phyloP scores from a whole-genome alignment of 2,329 filamentous ascomycete genomes.

The Penicillium glabrum region DNA sequence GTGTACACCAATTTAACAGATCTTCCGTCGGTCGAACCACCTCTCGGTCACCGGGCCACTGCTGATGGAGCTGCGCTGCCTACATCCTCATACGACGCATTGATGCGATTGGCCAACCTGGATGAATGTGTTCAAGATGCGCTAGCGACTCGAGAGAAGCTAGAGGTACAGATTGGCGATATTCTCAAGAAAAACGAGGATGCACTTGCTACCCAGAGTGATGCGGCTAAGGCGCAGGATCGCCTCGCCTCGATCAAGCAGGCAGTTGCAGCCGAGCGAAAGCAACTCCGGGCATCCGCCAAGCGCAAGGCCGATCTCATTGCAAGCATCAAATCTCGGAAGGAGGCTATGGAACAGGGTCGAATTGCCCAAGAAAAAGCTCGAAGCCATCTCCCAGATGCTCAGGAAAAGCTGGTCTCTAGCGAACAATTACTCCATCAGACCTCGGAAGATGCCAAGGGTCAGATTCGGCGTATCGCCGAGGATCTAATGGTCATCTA shows the following conservation, averaged over 20 bases:
- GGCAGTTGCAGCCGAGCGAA: slow-evolving; percentile 63
- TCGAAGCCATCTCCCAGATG: slow-evolving; percentile 62
- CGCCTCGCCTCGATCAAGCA: slow-evolving; percentile 44
- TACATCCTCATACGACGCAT: slow-evolving; percentile 79
- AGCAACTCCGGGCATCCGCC: slow-evolving; percentile 62
- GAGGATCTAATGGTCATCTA: slow-evolving; percentile 79
- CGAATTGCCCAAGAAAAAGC: slow-evolving; percentile 59
- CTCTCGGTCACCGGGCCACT: slow-evolving; percentile 21
- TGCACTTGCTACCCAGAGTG: slow-evolving; percentile 30
- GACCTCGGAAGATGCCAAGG: slow-evolving; percentile 65
- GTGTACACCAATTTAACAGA: slow-evolving; percentile 76
- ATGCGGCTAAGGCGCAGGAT: slow-evolving; percentile 41
- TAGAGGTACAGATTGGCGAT: slow-evolving; percentile 75
- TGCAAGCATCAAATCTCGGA: slow-evolving; percentile 64
- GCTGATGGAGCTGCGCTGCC: slow-evolving; percentile 53
- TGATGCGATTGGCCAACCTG: slow-evolving; percentile 85
- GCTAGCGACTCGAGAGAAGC: slow-evolving; percentile 68
- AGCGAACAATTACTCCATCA: slow-evolving; percentile 57
- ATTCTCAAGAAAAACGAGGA: slow-evolving; percentile 41
- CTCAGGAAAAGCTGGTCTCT: slow-evolving; percentile 58
- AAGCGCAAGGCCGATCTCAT: slow-evolving; percentile 67
- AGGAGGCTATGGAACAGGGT: slow-evolving; percentile 66
- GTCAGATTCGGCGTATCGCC: slow-evolving; percentile 85
- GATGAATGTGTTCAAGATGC: slow-evolving; percentile 92
- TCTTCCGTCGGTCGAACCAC: slow-evolving; percentile 51